phyloP scores from a whole-genome alignment of 805 yeast genomes.

The Ogataea haglerorum region DNA sequence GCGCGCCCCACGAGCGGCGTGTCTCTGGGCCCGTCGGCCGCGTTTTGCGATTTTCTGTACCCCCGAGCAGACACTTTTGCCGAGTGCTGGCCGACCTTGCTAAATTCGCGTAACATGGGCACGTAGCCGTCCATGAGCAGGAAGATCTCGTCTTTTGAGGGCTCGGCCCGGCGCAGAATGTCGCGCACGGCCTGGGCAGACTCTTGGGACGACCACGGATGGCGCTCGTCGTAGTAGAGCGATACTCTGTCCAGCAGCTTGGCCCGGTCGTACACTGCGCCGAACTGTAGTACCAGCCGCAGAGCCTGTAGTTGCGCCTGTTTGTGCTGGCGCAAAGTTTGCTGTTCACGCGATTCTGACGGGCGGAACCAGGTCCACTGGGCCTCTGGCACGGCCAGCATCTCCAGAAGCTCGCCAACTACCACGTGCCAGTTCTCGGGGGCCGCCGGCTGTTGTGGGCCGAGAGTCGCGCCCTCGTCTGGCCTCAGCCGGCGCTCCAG shows the following conservation, averaged over 20 bases:
- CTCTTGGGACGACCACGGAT: conserved; percentile 11
- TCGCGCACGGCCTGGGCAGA: not conserved
- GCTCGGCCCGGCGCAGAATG: not conserved
- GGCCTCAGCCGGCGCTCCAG: not conserved
- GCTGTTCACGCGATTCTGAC: not conserved
- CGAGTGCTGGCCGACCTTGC: conserved; percentile 3
- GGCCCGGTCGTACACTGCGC: not conserved
- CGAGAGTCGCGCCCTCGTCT: too few relatives aligned
- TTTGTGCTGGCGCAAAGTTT: not conserved
- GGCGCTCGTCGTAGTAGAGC: conserved; percentile 1
- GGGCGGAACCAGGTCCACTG: conserved; percentile 2
- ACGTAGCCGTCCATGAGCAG: conserved; percentile 1
- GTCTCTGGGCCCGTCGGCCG: conserved; percentile 12
- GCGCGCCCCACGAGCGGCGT: conserved; percentile 19
- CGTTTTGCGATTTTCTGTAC: conserved; percentile 5
- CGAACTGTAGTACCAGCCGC: not conserved
- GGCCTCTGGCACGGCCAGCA: not conserved
- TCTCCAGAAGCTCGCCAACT: not conserved
- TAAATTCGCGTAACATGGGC: conserved; percentile 10
- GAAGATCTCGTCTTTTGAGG: conserved; percentile 1
- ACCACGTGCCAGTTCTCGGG: not conserved
- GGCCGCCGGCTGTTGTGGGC: too few relatives aligned
- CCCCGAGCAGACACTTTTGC: conserved; percentile 17
- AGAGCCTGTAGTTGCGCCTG: not conserved
- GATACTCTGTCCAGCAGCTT: not conserved